Conservation (phyloP, 192 early-diverging fungal species). For the Podila epigama region DNA sequence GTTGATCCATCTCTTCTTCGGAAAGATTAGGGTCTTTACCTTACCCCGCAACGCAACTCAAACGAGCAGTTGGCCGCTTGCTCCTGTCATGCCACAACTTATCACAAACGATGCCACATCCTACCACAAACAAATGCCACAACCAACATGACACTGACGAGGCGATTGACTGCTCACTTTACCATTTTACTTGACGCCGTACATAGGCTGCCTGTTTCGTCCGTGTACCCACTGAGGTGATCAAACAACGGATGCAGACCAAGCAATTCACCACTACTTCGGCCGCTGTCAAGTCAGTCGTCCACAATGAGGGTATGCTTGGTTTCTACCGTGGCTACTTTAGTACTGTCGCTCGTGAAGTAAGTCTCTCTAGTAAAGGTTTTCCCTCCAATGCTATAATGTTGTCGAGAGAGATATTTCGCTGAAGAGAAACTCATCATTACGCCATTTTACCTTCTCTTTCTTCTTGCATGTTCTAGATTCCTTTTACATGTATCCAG, state of each 20-base stretch:
- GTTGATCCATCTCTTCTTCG: no score
- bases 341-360: constrained; percentile 92
- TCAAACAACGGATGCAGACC: constrained; percentile 96
- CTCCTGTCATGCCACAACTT: no score
- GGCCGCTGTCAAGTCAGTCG: constrained; percentile 69
- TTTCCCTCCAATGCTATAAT: not conserved
- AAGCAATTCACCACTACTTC: constrained; percentile 72
- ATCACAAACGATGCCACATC: no score
- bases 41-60: no score
- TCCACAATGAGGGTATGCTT: constrained; percentile 72
- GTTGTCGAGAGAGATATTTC: not conserved
- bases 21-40: no score
- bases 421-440: not conserved
- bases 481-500: constrained; percentile 96
- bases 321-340: constrained; percentile 95
- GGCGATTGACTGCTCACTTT: constrained; percentile 4
- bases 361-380: constrained; percentile 13
- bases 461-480: constrained; percentile 45
- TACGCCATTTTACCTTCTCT: not conserved
- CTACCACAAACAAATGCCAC: no score
- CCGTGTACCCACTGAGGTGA: constrained; percentile 94
- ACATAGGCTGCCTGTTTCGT: constrained; percentile 84
- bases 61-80: no score
- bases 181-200: no score
- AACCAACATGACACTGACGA: no score